phyloP scores from a whole-genome alignment of 2,329 filamentous ascomycete genomes.

The Paraphaeosphaeria sporulosa region DNA sequence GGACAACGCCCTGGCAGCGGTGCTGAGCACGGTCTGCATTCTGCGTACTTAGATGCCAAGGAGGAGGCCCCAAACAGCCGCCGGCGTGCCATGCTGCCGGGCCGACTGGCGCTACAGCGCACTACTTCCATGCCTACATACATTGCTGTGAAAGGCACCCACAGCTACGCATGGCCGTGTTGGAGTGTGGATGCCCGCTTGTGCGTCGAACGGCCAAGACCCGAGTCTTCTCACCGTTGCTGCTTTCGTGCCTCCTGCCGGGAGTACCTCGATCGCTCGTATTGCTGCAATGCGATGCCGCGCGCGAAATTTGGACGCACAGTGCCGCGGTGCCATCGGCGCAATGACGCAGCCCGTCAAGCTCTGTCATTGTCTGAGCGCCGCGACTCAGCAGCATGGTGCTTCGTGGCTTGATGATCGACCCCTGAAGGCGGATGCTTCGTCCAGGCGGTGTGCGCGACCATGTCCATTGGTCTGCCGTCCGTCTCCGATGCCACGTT shows the following conservation, averaged over 20 bases:
- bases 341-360: conserved; percentile 33
- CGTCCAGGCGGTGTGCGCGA: conserved; percentile 39
- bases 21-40: background rate
- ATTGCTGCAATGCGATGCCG: conserved; percentile 2
- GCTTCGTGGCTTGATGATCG: conserved; percentile 23
- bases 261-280: too few relatives aligned
- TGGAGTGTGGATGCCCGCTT: background rate
- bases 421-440: conserved; percentile 26
- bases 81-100: conserved; percentile 21
- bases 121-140: conserved; percentile 8
- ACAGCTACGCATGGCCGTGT: background rate
- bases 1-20: conserved; percentile 14
- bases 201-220: background rate
- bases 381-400: conserved; percentile 18
- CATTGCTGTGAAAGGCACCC: background rate
- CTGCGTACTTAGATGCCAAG: conserved; percentile 19
- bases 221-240: background rate
- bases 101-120: conserved; percentile 14
- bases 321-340: conserved; percentile 12
- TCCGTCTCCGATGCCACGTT: conserved; percentile 17
- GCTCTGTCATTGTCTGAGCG: background rate
- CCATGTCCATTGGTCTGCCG: conserved; percentile 31
- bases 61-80: conserved; percentile 21
- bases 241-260: too few relatives aligned
- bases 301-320: conserved; percentile 11